phyloP scores from a whole-genome alignment of 306 rosid species.

The Vicia sativa region DNA sequence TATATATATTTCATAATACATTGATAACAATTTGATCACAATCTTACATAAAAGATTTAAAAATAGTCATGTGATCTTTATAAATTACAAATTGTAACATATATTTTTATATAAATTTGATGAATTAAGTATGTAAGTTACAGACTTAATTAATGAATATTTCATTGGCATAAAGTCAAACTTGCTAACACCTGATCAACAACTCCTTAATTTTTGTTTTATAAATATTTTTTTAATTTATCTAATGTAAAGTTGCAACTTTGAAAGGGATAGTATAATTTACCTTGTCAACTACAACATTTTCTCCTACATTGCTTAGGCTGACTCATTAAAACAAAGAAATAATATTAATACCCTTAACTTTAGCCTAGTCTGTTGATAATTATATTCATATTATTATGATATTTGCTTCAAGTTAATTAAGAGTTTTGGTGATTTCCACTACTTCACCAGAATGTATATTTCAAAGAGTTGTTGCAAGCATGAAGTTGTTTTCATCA shows the following conservation, averaged over 20 bases:
- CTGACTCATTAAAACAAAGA: not conserved
- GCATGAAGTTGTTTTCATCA: conserved; percentile 41
- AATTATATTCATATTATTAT: not conserved
- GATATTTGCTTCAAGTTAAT: not conserved
- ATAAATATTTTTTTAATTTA: not conserved
- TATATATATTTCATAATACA: too few relatives aligned
- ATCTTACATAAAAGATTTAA: too few relatives aligned
- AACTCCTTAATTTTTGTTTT: not conserved
- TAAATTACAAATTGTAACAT: too few relatives aligned
- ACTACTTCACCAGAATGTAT: conserved; percentile 48
- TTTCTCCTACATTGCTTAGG: not conserved
- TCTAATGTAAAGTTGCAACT: not conserved
- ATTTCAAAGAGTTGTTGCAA: conserved; percentile 48
- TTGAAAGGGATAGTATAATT: conserved; percentile 14
- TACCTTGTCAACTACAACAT: conserved; percentile 1
- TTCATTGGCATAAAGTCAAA: too few relatives aligned
- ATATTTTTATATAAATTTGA: too few relatives aligned
- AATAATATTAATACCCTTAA: not conserved
- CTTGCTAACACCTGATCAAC: too few relatives aligned
- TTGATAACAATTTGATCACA: too few relatives aligned
- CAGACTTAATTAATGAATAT: too few relatives aligned
- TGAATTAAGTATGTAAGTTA: too few relatives aligned
- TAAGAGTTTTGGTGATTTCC: conserved; percentile 29
- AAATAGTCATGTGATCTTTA: too few relatives aligned
- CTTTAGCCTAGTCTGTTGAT: not conserved